Evolutionary conservation across 2,329 filamentous ascomycete species (phyloP), one percentile per base, ranked within the genome.

Genomic region (Fusarium algeriense): DNA sequence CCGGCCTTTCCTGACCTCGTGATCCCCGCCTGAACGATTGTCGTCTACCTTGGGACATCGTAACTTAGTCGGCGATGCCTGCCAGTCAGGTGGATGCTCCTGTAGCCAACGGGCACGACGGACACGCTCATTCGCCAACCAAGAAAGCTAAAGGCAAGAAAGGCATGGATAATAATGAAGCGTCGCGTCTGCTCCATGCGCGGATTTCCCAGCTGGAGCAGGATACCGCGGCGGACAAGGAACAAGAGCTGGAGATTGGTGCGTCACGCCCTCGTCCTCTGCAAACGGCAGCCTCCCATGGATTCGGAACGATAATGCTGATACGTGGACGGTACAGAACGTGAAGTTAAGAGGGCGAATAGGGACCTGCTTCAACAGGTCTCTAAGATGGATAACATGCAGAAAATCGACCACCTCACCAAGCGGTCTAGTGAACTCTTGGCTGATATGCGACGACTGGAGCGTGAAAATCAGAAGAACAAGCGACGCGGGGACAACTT

Each of bases 171-270:
- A 92, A 93, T 23, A 93, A 90, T 76, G 96, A 98, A 82, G 94
- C 95, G 49, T 94, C 94, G 68, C 97, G 97, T 82, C 88, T 98
- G 71, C 89, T 99, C 55, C 92, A 95, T 70, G 94, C 95, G 69
- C 94, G 97, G 79, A 98, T 99, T 79, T 95, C 94, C 26, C 96
- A 98, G 83, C 85, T 99, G 64, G 96, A 99, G 81, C 92, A 94
- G 70, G 95, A 98, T 85, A 93, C 92, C 53, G 94, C 94, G 14
- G 93, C 94, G 65, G 95, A 97, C 80, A 97, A 97, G 82, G 95
- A 97, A 75, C 94, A 98, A 82, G 95, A 98, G 83, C 90, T 92
- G 67, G 96, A 98, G 85, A 98, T 99, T 80, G 94, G 94, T 97
- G 85, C 79, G 90, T 78, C 60, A 48, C 61, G 70, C 56, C 68